A percentile compares a stretch with the other conserved stretches of the same genome.
Conservation (phyloP, 257 asterid species). For the Eustoma russellianum region DNA sequence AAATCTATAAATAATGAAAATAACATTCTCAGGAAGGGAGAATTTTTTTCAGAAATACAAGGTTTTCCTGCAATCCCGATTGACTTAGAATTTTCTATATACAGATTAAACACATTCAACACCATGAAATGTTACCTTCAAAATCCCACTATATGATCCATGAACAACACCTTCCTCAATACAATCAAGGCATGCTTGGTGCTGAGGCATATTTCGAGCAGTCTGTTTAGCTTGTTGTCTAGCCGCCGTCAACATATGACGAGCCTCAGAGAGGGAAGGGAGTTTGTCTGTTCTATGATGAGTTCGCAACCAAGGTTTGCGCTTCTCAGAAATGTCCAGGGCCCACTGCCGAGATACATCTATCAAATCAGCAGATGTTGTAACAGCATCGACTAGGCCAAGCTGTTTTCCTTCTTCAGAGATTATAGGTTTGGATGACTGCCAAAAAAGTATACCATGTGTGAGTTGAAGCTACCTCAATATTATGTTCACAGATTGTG, state of each 20-base stretch:
- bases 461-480: too few species aligned
- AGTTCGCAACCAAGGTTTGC: slow-evolving; percentile 83
- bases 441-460: slow-evolving; percentile 14
- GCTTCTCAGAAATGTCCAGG: slow-evolving; percentile 57
- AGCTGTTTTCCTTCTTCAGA: slow-evolving; percentile 85
- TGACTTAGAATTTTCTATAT: background rate
- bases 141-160: slow-evolving; percentile 84
- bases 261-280: slow-evolving; percentile 69
- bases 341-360: slow-evolving; percentile 80
- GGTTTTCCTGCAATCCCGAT: too few species aligned
- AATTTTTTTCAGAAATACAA: too few species aligned
- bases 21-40: background rate
- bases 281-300: slow-evolving; percentile 78
- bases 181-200: slow-evolving; percentile 83
- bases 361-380: slow-evolving; percentile 59
- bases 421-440: slow-evolving; percentile 67
- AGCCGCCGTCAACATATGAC: slow-evolving; percentile 41
- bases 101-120: slow-evolving; percentile 10
- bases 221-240: slow-evolving; percentile 63
- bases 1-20: background rate
- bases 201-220: slow-evolving; percentile 75
- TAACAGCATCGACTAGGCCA: slow-evolving; percentile 86
- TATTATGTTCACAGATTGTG: too few species aligned
- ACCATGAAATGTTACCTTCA: slow-evolving; percentile 46
- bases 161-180: slow-evolving; percentile 84